Evolutionary conservation across 805 yeast species (phyloP), one percentile per base, ranked within the genome.

Genomic region (Tetrapisispora arboricola): DNA sequence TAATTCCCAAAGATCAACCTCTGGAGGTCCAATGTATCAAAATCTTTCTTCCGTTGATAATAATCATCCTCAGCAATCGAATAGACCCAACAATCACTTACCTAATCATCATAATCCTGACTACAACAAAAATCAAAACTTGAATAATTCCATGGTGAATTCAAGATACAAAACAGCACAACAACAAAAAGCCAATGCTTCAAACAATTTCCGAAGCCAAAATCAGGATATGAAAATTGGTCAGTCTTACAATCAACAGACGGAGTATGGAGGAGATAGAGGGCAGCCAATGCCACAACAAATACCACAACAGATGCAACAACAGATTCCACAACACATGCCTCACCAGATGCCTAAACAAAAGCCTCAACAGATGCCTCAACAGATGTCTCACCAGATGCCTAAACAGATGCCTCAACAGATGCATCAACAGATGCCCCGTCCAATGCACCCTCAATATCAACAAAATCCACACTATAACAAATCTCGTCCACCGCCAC

Each of bases 351-450:
- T n/a, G n/a, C n/a, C n/a, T n/a, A n/a, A 31, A 16, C 33, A 31
- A n/a, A n/a, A n/a, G 8, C 9, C 8, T 12, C n/a, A 8, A 15
- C 7, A 28, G 9, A 15, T 15, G 17, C 32, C 8, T 7, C n/a
- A 15, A 15, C n/a, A 28, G 8, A 15, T n/a, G n/a, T n/a, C n/a
- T n/a, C 32, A 12, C 9, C n/a, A n/a, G n/a, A n/a, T n/a, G n/a
- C n/a, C n/a, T n/a, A n/a, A n/a, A n/a, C n/a, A n/a, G 17, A 17
- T 31, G n/a, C 42, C 42, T 10, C 39, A 30, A 19, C 44, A 16
- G 32, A 38, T 25, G 33, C 24, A 17, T 16, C 21, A 16, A n/a
- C 8, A 6, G 21, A 13, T 8, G 25, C n/a, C n/a, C n/a, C n/a
- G n/a, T n/a, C n/a, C n/a, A n/a, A n/a, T n/a, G n/a, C n/a, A n/a